These are phyloP conservation scores for Inonotus hispidus DNA, from an alignment of 1,284 basidiomycete genomes.

Conservation along the genomic window DNA sequence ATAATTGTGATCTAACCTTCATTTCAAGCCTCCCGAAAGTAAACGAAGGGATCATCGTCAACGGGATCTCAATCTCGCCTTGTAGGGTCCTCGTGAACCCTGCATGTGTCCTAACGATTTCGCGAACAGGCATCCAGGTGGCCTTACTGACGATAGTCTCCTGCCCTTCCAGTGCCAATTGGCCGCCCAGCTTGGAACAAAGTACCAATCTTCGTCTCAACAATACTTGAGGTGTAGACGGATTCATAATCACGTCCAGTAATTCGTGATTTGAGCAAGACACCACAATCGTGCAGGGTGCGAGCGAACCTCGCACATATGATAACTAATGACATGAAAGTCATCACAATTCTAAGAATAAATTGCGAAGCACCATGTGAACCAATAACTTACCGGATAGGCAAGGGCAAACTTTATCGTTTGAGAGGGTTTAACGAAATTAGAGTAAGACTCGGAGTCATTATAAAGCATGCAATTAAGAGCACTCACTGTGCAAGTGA, in stretches of 20 bases:
- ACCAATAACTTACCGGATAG: conserved; percentile 7
- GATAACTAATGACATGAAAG: conserved; percentile 10
- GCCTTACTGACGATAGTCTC: conserved; percentile 5
- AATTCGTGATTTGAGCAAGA: not conserved
- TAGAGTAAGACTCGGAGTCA: not conserved
- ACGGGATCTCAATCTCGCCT: conserved; percentile 12
- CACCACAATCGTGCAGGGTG: conserved; percentile 13
- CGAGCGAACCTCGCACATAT: conserved; percentile 12
- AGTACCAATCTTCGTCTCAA: conserved; percentile 5
- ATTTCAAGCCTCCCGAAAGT: conserved; percentile 11
- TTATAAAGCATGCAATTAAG: not conserved
- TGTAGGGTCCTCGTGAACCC: conserved; percentile 1
- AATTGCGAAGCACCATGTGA: not conserved
- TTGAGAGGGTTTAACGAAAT: not conserved
- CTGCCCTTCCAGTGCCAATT: conserved; percentile 7
- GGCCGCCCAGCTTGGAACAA: not conserved
- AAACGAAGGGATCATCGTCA: conserved; percentile 5
- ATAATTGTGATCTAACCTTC: not conserved
- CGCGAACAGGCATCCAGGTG: not conserved
- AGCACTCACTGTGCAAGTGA: not conserved
- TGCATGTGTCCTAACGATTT: not conserved
- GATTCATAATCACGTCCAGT: conserved; percentile 7
- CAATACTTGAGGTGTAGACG: not conserved
- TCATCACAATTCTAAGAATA: not conserved
- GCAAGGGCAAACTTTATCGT: conserved; percentile 13